Evolutionary conservation across 768 basidiomycete genomes (phyloP), one percentile per base, ranked within the genome.

Genomic region (Lentinula boryana): DNA sequence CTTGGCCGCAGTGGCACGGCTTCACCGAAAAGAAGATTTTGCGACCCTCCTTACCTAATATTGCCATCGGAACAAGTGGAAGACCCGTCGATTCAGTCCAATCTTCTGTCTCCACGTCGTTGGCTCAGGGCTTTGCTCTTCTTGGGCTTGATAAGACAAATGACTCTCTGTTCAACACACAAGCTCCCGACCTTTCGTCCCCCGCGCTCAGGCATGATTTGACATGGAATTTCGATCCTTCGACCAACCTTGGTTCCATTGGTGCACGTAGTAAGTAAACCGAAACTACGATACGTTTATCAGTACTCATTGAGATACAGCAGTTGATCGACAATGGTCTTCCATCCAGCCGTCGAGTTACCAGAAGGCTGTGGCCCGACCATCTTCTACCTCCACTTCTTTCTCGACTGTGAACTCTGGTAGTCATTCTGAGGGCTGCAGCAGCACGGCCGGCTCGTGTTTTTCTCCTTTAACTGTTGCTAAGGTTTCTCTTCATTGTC

Each of bases 401-500:
- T 13, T 41, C 32, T 40, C 57, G 15, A 48, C 44, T 48, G 9
- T 21, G 23, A 35, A 43, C 46, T 36, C 41, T n/a, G 36, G 56
- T n/a, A 18, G 32, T 33, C 7, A 36, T 23, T 48, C 46, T 16
- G 41, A 21, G 13, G 31, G 12, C 13, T 21, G 41, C 32, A 31
- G 16, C 44, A 50, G 43, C 46, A 27, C 13, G 13, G 31, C 33
- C 21, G 43, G 49, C 16, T 38, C 57, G 16, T 35, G 32, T 18
- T 35, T 31, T 0, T 40, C 57, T 0, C 16, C 49, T 4, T 53
- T 36, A n/a, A 35, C 57, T 38, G 44, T 49, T 10, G 27, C 56
- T 7, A 27, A 43, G 16, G 13, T 21, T 3, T 66, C 68, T 5
- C 66, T 83, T 53, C 79, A 84, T 51, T 86, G 83, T 60, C 77